These are phyloP conservation scores for Mortierella claussenii DNA, from an alignment of 192 early-diverging fungal genomes.

Conservation along the genomic window DNA sequence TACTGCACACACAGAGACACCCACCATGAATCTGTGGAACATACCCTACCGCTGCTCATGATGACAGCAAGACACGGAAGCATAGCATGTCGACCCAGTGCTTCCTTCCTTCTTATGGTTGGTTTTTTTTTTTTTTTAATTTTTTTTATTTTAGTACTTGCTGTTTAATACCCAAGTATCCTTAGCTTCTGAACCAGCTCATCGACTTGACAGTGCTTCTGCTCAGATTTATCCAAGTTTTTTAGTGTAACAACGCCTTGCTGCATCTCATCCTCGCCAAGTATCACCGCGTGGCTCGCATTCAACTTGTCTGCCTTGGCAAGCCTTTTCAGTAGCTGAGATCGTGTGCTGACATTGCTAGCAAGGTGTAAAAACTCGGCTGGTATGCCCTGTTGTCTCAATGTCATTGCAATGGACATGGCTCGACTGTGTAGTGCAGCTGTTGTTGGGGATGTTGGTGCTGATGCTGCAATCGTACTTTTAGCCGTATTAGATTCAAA, in stretches of 20 bases:
- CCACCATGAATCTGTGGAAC: too few relatives aligned
- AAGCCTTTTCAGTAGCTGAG: constrained; percentile 32
- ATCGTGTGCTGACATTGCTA: constrained; percentile 9
- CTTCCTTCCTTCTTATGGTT: too few relatives aligned
- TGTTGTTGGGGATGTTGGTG: not conserved
- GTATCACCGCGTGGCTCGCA: constrained; percentile 49
- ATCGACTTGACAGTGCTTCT: constrained; percentile 23
- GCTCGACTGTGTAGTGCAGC: constrained; percentile 21
- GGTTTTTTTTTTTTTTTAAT: not conserved
- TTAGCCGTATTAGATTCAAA: not conserved
- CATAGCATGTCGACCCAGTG: too few relatives aligned
- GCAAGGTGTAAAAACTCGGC: constrained; percentile 32
- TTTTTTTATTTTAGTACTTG: not conserved
- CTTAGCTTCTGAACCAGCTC: constrained; percentile 11
- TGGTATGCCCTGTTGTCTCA: constrained; percentile 22
- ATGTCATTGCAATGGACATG: constrained; percentile 2
- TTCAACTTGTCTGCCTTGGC: constrained; percentile 40
- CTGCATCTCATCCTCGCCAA: constrained; percentile 48
- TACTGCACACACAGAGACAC: too few relatives aligned
- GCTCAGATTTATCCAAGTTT: constrained; percentile 36
- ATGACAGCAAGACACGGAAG: too few relatives aligned
- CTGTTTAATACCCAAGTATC: not conserved
- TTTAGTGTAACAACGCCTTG: constrained; percentile 35
- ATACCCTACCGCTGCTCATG: too few relatives aligned
- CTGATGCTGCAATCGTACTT: not conserved